Conservation (phyloP, 2,329 filamentous ascomycete genomes). For the Trichocomaceae sp. region DNA sequence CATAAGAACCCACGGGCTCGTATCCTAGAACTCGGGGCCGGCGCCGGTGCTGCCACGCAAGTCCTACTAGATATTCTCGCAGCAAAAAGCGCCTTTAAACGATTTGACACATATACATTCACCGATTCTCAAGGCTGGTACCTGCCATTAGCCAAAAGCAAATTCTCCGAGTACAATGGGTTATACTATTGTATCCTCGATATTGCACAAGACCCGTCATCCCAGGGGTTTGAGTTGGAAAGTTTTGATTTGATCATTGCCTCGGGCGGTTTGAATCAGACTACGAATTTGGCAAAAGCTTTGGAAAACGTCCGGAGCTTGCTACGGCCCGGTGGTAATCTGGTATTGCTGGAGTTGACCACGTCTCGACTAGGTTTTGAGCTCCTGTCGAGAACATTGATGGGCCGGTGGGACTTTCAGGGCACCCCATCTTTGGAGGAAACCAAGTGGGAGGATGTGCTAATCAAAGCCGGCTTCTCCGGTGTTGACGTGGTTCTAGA, state of each 20-base stretch:
- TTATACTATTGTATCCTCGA: too few species aligned
- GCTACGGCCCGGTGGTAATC: constrained; percentile 37
- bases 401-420: not conserved
- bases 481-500: too few species aligned
- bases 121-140: constrained; percentile 18
- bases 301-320: constrained; percentile 21
- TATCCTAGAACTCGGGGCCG: constrained; percentile 14
- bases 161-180: too few species aligned
- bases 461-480: not conserved
- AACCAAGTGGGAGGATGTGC: not conserved
- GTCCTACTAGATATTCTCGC: not conserved
- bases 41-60: constrained; percentile 6
- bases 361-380: not conserved
- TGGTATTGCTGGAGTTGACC: constrained; percentile 38
- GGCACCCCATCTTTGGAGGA: too few species aligned
- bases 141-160: constrained; percentile 13
- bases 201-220: constrained; percentile 20
- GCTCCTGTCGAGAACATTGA: not conserved
- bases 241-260: constrained; percentile 30
- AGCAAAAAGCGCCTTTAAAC: not conserved
- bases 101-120: constrained; percentile 18
- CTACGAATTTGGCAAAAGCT: constrained; percentile 16
- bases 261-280: constrained; percentile 25
- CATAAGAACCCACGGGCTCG: not conserved
- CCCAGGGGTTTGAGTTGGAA: constrained; percentile 24